These are phyloP conservation scores for carrot (Daucus carota) DNA, from an alignment of 129 eudicot genomes.

Conservation along the genomic window DNA sequence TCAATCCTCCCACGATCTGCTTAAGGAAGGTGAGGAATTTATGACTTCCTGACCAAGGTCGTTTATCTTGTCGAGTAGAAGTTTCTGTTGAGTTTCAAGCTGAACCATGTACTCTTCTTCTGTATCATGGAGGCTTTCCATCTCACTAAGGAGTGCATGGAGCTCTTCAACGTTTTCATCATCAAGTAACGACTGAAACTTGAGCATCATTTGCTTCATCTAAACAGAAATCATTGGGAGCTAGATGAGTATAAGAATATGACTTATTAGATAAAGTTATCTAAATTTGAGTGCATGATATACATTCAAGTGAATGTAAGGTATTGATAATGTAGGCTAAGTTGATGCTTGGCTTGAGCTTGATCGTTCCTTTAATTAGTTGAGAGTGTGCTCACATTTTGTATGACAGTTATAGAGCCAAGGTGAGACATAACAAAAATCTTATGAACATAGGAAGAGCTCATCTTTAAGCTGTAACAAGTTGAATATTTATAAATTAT, in stretches of 20 bases:
- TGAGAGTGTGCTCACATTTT: not conserved
- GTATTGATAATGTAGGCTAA: not conserved
- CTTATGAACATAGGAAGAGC: not conserved
- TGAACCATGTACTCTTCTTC: constrained; percentile 72
- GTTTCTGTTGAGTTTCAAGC: constrained; percentile 82
- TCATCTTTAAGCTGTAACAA: not conserved
- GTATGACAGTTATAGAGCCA: not conserved
- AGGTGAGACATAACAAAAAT: not conserved
- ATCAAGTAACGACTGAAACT: constrained; percentile 51
- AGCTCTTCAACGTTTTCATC: constrained; percentile 55
- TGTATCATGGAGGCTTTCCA: constrained; percentile 67
- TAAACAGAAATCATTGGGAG: constrained; percentile 18
- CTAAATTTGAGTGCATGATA: not conserved
- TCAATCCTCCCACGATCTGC: constrained; percentile 28
- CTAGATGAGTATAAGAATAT: not conserved
- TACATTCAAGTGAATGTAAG: not conserved
- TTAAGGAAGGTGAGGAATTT: constrained; percentile 55
- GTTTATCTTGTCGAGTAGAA: constrained; percentile 65
- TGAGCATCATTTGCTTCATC: constrained; percentile 72
- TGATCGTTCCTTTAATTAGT: not conserved
- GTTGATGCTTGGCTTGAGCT: not conserved
- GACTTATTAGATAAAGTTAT: not conserved
- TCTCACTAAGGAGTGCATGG: constrained; percentile 41
- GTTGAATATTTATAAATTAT: not conserved
- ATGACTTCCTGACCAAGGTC: constrained; percentile 88